These are phyloP conservation scores for Hypoxylon trugodes DNA, from an alignment of 495 filamentous ascomycete species.

Conservation along the genomic window DNA sequence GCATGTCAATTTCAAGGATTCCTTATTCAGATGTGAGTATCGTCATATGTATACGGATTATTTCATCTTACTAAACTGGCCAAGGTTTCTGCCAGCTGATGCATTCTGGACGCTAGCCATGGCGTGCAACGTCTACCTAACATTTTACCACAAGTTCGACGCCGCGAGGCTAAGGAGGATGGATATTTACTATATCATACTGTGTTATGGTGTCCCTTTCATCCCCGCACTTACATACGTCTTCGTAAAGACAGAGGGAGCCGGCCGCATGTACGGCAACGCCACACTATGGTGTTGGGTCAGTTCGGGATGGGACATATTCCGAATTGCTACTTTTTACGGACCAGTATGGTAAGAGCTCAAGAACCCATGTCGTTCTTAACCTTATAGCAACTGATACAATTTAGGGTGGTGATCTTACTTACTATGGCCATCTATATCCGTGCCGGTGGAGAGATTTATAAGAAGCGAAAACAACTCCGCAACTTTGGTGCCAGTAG, in stretches of 20 bases:
- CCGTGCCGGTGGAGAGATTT: conserved; percentile 76
- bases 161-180: conserved; percentile 70
- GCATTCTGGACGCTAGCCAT: conserved; percentile 84
- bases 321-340: conserved; percentile 82
- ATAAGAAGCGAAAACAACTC: conserved; percentile 59
- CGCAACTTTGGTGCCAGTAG: conserved; percentile 51
- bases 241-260: conserved; percentile 61
- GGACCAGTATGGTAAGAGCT: conserved; percentile 76
- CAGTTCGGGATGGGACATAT: conserved; percentile 67
- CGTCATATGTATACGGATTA: not conserved
- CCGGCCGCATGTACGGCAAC: conserved; percentile 74
- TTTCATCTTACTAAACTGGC: conserved; percentile 18
- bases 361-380: not conserved
- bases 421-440: conserved; percentile 78
- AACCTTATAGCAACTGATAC: conserved; percentile 22
- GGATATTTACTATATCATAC: conserved; percentile 75
- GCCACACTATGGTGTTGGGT: conserved; percentile 92
- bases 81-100: conserved; percentile 81
- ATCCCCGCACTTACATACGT: conserved; percentile 74
- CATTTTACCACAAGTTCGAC: conserved; percentile 81
- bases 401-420: conserved; percentile 65
- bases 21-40: conserved; percentile 72
- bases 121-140: conserved; percentile 88
- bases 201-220: conserved; percentile 81
- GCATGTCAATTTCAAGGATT: conserved; percentile 82